Base-by-base conservation (phyloP, 139 green algal genomes). In the Volvox reticuliferus region DNA sequence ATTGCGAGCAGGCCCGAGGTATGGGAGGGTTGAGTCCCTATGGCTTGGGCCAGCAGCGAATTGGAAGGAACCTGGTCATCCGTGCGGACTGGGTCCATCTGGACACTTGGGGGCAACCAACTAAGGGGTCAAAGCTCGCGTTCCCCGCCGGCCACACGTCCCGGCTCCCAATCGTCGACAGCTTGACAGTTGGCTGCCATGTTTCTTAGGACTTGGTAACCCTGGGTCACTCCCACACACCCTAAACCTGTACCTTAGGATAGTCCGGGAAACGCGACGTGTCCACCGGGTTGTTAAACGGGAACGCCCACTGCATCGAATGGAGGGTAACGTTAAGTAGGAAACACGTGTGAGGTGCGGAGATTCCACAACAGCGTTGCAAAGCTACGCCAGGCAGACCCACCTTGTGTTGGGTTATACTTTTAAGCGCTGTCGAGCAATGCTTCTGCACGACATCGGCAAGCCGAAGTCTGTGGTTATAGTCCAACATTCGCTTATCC, bases 271-370 rank as follows among this genome's bases (percentile, higher is more conserved):
- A 99, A 79, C 90, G 86, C 17, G 28, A 88, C 0, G 91, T 91
- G 89, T 99, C 97, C 63, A 99, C 97, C 1, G 97, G 97, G 0
- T 69, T 91, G 82, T 96, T 96, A 94, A 99, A 99, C 9, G 96
- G 95, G 88, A 93, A 98, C 12, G 97, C 95, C 93, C 93, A 99
- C 95, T 97, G 95, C 90, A 91, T 17, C 33, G 35, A 90, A 0
- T 81, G 44, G 71, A 28, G 2, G 65, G 65, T 73, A 73, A 73
- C 2, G 21, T 12, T 3, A 30, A 73, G 21, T 73, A 73, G n/a
- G n/a, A n/a, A n/a, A 73, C 12, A 73, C 12, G 21, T 12, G 65
- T 30, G 24, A 73, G 12, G 12, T 28, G 9, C 65, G 9, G 9
- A 55, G 44, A 55, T 55, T 55, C 44, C 44, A 55, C 44, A 55